phyloP scores from a whole-genome alignment of 2,329 filamentous ascomycete species.

The Beauveria sp. region DNA sequence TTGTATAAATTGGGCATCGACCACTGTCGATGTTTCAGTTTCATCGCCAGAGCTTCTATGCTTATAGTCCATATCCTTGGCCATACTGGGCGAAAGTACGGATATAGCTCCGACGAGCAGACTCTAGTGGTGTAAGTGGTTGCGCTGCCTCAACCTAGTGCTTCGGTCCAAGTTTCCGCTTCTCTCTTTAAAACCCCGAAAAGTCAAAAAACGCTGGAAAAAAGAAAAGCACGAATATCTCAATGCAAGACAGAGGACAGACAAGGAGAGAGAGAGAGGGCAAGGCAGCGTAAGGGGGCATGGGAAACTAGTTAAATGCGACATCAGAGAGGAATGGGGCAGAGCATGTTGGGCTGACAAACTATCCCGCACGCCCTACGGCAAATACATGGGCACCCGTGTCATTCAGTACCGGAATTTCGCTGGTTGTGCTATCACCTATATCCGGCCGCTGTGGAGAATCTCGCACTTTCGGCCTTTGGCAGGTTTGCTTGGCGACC shows the following conservation, averaged over 20 bases:
- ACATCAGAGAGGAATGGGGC: background rate
- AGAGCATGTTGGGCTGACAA: background rate
- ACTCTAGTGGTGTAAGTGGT: background rate
- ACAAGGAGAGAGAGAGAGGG: too few relatives aligned
- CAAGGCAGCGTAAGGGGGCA: background rate
- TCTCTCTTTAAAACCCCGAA: too few relatives aligned
- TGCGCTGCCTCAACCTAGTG: too few relatives aligned
- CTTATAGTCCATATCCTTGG: background rate
- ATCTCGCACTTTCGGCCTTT: constrained; percentile 5
- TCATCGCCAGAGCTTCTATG: background rate
- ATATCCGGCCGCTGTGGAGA: constrained; percentile 6
- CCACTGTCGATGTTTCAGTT: constrained; percentile 11
- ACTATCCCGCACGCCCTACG: background rate
- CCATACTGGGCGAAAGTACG: background rate
- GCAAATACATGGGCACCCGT: background rate
- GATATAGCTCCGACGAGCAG: background rate
- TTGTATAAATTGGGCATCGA: constrained; percentile 9
- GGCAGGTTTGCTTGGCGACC: background rate
- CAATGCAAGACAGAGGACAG: background rate
- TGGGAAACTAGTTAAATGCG: background rate
- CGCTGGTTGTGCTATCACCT: background rate
- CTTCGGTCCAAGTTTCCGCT: too few relatives aligned
- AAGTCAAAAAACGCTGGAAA: too few relatives aligned
- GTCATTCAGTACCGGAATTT: background rate
- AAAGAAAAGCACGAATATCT: too few relatives aligned